These are phyloP conservation scores for Acmispon strigosus DNA, from an alignment of 306 rosid species.

Conservation along the genomic window DNA sequence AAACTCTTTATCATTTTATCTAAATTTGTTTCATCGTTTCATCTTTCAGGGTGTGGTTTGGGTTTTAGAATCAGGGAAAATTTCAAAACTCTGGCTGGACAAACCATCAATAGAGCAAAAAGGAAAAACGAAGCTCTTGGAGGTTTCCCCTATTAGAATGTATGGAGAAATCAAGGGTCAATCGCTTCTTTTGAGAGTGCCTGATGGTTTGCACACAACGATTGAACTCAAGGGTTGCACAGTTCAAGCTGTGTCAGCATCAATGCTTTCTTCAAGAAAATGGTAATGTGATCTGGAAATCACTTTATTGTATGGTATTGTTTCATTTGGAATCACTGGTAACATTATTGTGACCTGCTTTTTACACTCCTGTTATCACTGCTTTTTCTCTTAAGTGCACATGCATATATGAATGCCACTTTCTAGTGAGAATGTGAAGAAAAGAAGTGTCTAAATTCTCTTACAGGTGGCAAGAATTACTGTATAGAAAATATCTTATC, in stretches of 20 bases:
- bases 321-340: neutral
- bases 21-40: neutral
- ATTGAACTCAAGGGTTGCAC: constrained; percentile 59
- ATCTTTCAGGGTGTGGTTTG: constrained; percentile 72
- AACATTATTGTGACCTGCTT: neutral
- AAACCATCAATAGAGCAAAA: constrained; percentile 41
- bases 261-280: constrained; percentile 64
- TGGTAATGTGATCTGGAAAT: constrained; percentile 48
- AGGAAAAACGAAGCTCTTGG: constrained; percentile 47
- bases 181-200: constrained; percentile 38
- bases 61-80: constrained; percentile 63
- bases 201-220: constrained; percentile 40
- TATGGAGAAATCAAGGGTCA: constrained; percentile 55
- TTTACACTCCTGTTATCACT: neutral
- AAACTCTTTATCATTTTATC: neutral
- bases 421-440: neutral
- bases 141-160: constrained; percentile 67
- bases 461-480: neutral
- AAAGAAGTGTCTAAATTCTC: neutral
- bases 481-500: neutral
- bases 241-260: constrained; percentile 77
- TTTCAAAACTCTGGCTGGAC: constrained; percentile 31
- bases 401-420: neutral
- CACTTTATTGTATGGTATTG: constrained; percentile 14
- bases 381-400: neutral